Percentiles rank a stretch among this genome's conserved stretches.
Conservation (phyloP, 768 basidiomycete species). For the Lyophyllum shimeji region DNA sequence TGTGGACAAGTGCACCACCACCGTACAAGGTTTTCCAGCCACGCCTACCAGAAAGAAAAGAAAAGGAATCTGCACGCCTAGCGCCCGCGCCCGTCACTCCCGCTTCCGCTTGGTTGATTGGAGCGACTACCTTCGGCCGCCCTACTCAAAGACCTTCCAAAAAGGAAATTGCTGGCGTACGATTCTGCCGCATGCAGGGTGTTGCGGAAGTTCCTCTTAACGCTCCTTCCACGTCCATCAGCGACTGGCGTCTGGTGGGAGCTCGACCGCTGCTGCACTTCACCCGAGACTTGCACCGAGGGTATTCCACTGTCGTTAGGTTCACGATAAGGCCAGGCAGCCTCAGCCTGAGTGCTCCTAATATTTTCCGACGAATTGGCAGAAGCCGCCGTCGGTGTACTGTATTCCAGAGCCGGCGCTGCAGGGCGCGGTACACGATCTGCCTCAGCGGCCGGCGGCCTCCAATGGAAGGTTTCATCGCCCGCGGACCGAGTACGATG, state of each 20-base stretch:
- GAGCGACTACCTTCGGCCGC: conserved; percentile 15
- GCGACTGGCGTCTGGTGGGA: conserved; percentile 23
- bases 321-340: conserved; percentile 44
- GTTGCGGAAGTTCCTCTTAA: conserved; percentile 64
- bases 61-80: background rate
- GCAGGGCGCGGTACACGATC: background rate
- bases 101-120: conserved; percentile 9
- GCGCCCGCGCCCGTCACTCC: conserved; percentile 8
- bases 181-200: conserved; percentile 72
- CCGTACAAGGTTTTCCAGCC: background rate
- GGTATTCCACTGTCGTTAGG: conserved; percentile 33
- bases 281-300: conserved; percentile 29
- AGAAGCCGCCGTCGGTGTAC: conserved; percentile 1
- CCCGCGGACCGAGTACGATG: conserved; percentile 3
- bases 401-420: background rate
- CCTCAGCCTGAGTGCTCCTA: background rate
- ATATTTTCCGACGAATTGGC: background rate
- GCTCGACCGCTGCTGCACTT: conserved; percentile 44
- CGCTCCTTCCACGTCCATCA: conserved; percentile 56
- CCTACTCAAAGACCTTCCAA: conserved; percentile 47
- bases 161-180: conserved; percentile 63
- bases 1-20: conserved; percentile 2
- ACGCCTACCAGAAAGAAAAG: background rate
- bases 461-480: conserved; percentile 9
- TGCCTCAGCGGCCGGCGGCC: conserved; percentile 7